Evolutionary conservation across 2,329 filamentous ascomycete genomes (phyloP).

Genomic region (Trichoderma lentiforme): DNA sequence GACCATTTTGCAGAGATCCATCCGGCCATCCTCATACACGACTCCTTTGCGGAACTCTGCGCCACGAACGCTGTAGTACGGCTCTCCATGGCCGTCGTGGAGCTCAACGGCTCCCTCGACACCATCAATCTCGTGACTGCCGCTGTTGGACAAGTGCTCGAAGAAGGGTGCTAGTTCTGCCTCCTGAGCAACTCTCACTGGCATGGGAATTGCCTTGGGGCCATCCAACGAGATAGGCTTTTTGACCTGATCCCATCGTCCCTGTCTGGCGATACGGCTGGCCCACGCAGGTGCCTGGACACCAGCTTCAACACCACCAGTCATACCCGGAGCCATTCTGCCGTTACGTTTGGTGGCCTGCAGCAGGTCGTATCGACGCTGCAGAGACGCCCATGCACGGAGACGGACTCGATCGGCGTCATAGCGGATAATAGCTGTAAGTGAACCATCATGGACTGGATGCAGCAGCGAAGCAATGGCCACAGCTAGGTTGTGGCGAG

Average conservation of each 20-base stretch:
- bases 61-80: slow-evolving; percentile 34
- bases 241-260: slow-evolving; percentile 33
- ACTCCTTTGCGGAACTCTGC: slow-evolving; percentile 38
- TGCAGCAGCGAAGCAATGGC: slow-evolving; percentile 34
- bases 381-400: slow-evolving; percentile 35
- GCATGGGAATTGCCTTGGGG: slow-evolving; percentile 34
- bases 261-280: slow-evolving; percentile 33
- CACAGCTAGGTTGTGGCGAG: slow-evolving; percentile 30
- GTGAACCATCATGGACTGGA: slow-evolving; percentile 33
- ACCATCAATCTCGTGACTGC: slow-evolving; percentile 28
- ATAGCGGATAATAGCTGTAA: slow-evolving; percentile 38
- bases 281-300: slow-evolving; percentile 34
- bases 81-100: slow-evolving; percentile 36
- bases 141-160: slow-evolving; percentile 30
- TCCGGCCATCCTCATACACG: slow-evolving; percentile 49
- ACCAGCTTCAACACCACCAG: slow-evolving; percentile 31
- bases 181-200: slow-evolving; percentile 31
- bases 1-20: slow-evolving; percentile 56
- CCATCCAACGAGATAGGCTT: slow-evolving; percentile 32
- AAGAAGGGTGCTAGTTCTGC: slow-evolving; percentile 35
- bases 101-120: slow-evolving; percentile 29
- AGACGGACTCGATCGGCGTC: slow-evolving; percentile 37
- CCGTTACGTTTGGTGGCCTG: slow-evolving; percentile 33
- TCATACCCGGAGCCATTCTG: slow-evolving; percentile 27
- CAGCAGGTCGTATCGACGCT: slow-evolving; percentile 36